Conservation (phyloP, 2,329 filamentous ascomycete genomes). For the Clarireedia paspali region DNA sequence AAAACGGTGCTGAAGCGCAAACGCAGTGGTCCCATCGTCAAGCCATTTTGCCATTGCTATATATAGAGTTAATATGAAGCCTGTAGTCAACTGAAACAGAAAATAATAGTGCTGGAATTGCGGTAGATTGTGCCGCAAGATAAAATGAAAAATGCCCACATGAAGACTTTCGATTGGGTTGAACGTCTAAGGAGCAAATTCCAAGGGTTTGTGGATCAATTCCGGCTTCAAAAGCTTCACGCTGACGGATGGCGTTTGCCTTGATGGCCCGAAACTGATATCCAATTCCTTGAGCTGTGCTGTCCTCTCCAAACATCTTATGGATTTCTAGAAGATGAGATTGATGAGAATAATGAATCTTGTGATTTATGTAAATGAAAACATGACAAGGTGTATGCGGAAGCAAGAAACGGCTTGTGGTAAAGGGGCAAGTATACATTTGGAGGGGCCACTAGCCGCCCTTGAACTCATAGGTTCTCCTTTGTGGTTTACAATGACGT, state of each 20-base stretch:
- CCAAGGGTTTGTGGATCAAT: slow-evolving; percentile 34
- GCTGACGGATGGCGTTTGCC: slow-evolving; percentile 42
- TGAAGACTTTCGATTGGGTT: slow-evolving; percentile 10
- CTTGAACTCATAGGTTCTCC: not conserved
- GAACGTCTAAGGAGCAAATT: slow-evolving; percentile 10
- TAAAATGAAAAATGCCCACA: slow-evolving; percentile 1
- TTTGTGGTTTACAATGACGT: slow-evolving; percentile 8
- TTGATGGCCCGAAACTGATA: slow-evolving; percentile 54
- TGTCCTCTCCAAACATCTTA: slow-evolving; percentile 44
- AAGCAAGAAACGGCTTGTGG: not conserved
- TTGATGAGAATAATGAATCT: not conserved
- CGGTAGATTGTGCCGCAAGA: not conserved
- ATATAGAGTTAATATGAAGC: slow-evolving; percentile 14
- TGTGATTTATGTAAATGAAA: too few species aligned
- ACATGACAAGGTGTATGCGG: not conserved
- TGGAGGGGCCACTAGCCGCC: not conserved
- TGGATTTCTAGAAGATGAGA: not conserved
- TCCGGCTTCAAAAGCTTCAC: slow-evolving; percentile 36
- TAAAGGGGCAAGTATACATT: not conserved
- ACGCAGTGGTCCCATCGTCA: slow-evolving; percentile 19
- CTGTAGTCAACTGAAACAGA: not conserved
- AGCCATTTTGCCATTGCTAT: slow-evolving; percentile 20
- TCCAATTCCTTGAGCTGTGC: slow-evolving; percentile 48
- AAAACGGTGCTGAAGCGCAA: slow-evolving; percentile 25
- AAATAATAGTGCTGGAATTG: slow-evolving; percentile 3